Conservation (phyloP, 176 grass and related monocot species). For the Avena atlantica region DNA sequence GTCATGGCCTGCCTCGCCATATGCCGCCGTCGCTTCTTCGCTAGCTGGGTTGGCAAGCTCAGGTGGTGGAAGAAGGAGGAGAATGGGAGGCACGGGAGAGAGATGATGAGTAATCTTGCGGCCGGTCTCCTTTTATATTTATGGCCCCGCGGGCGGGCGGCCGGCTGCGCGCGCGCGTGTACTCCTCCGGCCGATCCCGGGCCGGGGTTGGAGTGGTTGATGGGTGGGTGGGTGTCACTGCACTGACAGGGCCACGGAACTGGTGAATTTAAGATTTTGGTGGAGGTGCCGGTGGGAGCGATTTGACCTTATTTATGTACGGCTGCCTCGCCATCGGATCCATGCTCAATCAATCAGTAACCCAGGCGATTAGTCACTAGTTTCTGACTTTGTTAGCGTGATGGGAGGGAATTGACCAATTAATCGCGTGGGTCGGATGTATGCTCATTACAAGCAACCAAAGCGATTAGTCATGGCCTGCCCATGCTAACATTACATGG, state of each 20-base stretch:
- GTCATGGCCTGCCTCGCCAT: constrained; percentile 48
- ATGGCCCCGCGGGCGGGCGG: background rate
- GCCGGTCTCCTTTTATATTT: constrained; percentile 34
- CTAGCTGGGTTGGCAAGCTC: background rate
- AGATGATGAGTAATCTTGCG: background rate
- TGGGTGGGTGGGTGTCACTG: constrained; percentile 35
- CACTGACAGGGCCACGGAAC: background rate
- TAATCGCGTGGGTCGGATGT: too few relatives aligned
- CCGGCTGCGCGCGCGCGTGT: background rate
- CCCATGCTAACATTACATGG: too few relatives aligned
- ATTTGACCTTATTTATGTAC: too few relatives aligned
- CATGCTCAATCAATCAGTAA: too few relatives aligned
- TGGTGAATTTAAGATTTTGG: background rate
- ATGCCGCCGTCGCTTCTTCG: background rate
- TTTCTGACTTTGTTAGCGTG: too few relatives aligned
- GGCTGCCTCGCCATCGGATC: too few relatives aligned
- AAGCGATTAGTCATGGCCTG: too few relatives aligned
- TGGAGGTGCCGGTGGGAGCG: background rate
- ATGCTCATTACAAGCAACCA: too few relatives aligned
- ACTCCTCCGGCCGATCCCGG: background rate
- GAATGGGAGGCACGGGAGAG: background rate
- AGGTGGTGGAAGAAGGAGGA: background rate
- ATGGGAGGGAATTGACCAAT: too few relatives aligned
- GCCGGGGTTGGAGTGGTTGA: background rate
- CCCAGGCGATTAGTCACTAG: too few relatives aligned